Evolutionary conservation across 2,329 filamentous ascomycete species (phyloP), one percentile per base, ranked within the genome.

Genomic region (Penicillium expansum): DNA sequence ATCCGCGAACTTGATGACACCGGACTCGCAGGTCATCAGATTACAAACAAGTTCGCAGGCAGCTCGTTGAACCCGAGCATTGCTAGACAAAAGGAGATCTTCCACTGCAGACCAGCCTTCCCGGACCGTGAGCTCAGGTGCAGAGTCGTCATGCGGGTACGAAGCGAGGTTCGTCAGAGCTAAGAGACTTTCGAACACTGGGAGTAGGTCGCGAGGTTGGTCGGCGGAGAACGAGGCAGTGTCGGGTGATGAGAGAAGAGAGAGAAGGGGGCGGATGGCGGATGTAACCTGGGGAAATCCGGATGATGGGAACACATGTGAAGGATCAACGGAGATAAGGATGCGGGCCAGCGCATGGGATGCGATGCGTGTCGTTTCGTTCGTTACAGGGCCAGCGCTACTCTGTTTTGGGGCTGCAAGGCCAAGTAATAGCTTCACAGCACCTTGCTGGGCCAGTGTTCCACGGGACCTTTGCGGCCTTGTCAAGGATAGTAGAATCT

Each of bases 91-190:
- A 1, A 97, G 79, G 18, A 92, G 83, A 63, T 97, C 91, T 72
- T 97, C 94, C 42, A 96, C 82, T 20, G 85, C 84, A 0, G 85
- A 72, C 84, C 91, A 96, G 0, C 88, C 85, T 4, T 83, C 79
- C 10, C 89, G 85, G 35, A 96, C 85, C 48, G 96, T 92, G 16
- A 82, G 79, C 52, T 92, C 88, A 13, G 87, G 84, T 14, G 76
- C 70, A 29, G 72, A 67, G 52, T 67, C 67, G 59, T 79, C 73
- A 42, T 60, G 57, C 18, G 78, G 71, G 45, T 74, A 70, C 0
- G 91, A 95, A 0, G 93, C 94, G 8, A 99, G 83, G 66, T 99
- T 99, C 0, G 94, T 97, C 35, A 99, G 83, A 0, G 94, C 93
- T 72, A 97, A 88, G 9, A 99, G 82, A 0, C 89, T 83, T 74